These are phyloP conservation scores for Lachancea fermentati DNA, from an alignment of 805 yeast species.

Conservation along the genomic window DNA sequence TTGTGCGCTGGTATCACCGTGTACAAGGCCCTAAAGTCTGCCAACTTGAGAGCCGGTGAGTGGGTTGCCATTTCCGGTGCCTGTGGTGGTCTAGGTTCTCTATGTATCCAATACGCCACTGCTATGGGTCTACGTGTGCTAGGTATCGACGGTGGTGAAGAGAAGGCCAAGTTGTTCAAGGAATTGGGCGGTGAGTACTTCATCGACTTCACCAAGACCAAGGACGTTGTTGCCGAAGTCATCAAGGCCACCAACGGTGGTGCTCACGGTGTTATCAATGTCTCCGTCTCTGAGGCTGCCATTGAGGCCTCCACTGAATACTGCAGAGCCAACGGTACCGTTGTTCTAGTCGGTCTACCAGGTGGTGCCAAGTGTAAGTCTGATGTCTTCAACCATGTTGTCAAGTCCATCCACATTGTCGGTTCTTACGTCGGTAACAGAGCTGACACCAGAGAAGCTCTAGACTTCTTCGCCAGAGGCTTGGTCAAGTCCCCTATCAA, in stretches of 20 bases:
- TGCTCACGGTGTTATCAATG: conserved; percentile 70
- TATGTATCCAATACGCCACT: conserved; percentile 67
- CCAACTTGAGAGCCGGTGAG: conserved; percentile 61
- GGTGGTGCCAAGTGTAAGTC: conserved; percentile 44
- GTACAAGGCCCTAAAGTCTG: conserved; percentile 83
- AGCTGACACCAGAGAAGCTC: conserved; percentile 56
- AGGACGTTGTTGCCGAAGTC: conserved; percentile 52
- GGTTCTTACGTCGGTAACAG: conserved; percentile 51
- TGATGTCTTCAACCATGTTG: conserved; percentile 45
- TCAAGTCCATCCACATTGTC: conserved; percentile 41
- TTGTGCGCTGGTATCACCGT: conserved; percentile 91
- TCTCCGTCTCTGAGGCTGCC: conserved; percentile 67
- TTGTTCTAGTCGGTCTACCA: conserved; percentile 57
- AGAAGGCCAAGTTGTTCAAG: conserved; percentile 48
- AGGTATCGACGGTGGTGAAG: conserved; percentile 67
- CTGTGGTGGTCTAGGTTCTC: conserved; percentile 73
- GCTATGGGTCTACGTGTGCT: conserved; percentile 73
- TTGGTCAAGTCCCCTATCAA: conserved; percentile 67
- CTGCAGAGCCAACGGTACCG: conserved; percentile 55
- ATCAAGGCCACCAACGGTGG: conserved; percentile 61
- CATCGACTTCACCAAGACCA: conserved; percentile 51
- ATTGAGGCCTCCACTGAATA: conserved; percentile 55
- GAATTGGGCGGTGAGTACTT: conserved; percentile 59
- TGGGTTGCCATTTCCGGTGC: conserved; percentile 78
- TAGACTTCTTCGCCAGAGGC: conserved; percentile 69